Evolutionary conservation across 768 basidiomycete species (phyloP).

Genomic region (Leccinellum rugosiceps): DNA sequence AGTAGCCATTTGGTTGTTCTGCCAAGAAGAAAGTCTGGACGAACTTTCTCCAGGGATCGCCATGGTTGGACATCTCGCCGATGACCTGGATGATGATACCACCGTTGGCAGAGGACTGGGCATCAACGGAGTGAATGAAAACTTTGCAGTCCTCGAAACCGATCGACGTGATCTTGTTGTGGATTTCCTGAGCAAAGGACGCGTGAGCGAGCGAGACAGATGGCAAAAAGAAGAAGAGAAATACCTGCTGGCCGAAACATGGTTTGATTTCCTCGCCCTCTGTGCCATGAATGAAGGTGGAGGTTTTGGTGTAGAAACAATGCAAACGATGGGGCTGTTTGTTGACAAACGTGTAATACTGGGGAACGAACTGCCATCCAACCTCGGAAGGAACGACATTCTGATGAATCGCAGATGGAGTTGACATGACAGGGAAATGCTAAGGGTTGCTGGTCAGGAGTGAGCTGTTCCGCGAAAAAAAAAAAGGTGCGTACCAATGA

Average conservation of each 20-base stretch:
- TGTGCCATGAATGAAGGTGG: conserved; percentile 94
- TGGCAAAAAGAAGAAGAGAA: conserved; percentile 23
- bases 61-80: conserved; percentile 96
- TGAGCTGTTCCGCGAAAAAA: not conserved
- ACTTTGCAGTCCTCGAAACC: conserved; percentile 97
- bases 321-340: conserved; percentile 95
- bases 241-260: conserved; percentile 90
- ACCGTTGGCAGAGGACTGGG: conserved; percentile 89
- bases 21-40: conserved; percentile 99
- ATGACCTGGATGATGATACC: conserved; percentile 99
- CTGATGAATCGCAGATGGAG: conserved; percentile 47
- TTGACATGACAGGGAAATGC: conserved; percentile 39
- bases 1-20: conserved; percentile 98
- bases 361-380: conserved; percentile 98
- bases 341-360: conserved; percentile 99
- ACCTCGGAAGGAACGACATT: conserved; percentile 89
- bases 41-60: conserved; percentile 94
- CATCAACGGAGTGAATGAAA: conserved; percentile 98
- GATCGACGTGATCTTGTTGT: conserved; percentile 91
- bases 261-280: conserved; percentile 93
- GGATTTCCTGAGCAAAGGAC: conserved; percentile 72
- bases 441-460: conserved; percentile 4
- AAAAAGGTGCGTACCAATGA: conserved; percentile 19
- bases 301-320: conserved; percentile 98
- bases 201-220: conserved; percentile 4